Percentiles rank a stretch among this genome's conserved stretches.
These are phyloP conservation scores for Colletotrichum abscissum DNA, from an alignment of 2,329 filamentous ascomycete genomes.

Conservation along the genomic window DNA sequence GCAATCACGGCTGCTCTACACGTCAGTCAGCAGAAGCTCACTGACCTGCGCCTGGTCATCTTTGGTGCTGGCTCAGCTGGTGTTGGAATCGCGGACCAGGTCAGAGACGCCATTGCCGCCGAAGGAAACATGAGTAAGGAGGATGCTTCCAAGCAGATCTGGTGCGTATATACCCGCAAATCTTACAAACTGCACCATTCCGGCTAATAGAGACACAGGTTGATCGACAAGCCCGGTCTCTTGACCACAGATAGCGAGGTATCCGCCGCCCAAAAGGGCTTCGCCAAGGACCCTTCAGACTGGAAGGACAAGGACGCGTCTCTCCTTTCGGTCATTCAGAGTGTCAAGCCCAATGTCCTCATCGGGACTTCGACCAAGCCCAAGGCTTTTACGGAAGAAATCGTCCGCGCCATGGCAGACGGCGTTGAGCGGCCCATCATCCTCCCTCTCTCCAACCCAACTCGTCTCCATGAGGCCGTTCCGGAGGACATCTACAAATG, in stretches of 20 bases:
- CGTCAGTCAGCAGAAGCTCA: conserved; percentile 73
- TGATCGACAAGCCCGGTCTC: conserved; percentile 85
- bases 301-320: conserved; percentile 70
- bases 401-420: conserved; percentile 80
- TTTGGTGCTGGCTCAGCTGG: conserved; percentile 88
- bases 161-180: conserved; percentile 55
- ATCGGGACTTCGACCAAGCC: conserved; percentile 87
- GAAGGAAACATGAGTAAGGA: conserved; percentile 74
- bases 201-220: conserved; percentile 56
- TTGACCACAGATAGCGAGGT: conserved; percentile 73
- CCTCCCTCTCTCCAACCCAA: conserved; percentile 88
- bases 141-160: conserved; percentile 85
- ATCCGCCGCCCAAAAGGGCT: conserved; percentile 75
- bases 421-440: conserved; percentile 80
- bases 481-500: conserved; percentile 81
- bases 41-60: conserved; percentile 77
- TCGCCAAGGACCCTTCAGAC: conserved; percentile 71
- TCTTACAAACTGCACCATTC: accelerated
- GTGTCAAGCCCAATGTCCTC: conserved; percentile 82
- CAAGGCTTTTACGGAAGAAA: conserved; percentile 78
- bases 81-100: conserved; percentile 87
- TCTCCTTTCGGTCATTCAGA: conserved; percentile 75
- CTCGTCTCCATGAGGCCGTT: conserved; percentile 82
- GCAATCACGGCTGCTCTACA: conserved; percentile 82
- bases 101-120: conserved; percentile 80